phyloP scores from a whole-genome alignment of 331 rosid species.

The Stylosanthes scabra region DNA sequence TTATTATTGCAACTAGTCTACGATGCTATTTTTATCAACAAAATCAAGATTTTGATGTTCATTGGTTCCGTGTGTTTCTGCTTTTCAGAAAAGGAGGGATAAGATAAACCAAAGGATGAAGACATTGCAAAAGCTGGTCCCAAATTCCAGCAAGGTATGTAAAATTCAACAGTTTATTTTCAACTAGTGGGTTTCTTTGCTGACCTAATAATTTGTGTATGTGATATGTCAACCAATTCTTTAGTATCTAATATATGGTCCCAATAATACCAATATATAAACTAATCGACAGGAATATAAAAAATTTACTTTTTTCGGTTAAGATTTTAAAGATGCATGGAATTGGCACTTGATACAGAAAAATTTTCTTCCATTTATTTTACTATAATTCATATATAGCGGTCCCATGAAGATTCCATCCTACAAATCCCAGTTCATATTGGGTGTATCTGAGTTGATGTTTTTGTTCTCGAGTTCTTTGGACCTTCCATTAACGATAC shows the following conservation, averaged over 20 bases:
- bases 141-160: slow-evolving; percentile 91
- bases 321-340: too few species aligned
- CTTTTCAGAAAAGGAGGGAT: slow-evolving; percentile 89
- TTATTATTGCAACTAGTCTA: slow-evolving; percentile 7
- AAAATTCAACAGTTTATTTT: slow-evolving; percentile 13
- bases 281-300: too few species aligned
- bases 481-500: background rate
- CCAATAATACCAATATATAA: slow-evolving; percentile 8
- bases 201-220: slow-evolving; percentile 23
- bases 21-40: slow-evolving; percentile 21
- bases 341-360: slow-evolving; percentile 1
- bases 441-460: background rate
- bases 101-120: slow-evolving; percentile 94
- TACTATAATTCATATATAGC: background rate
- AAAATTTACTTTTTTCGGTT: too few species aligned
- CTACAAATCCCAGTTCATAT: slow-evolving; percentile 11
- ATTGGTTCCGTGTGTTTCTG: slow-evolving; percentile 22
- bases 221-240: slow-evolving; percentile 33
- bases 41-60: slow-evolving; percentile 30
- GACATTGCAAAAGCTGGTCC: slow-evolving; percentile 93
- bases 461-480: slow-evolving; percentile 21
- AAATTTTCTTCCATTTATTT: slow-evolving; percentile 14
- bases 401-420: slow-evolving; percentile 43
- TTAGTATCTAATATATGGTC: slow-evolving; percentile 40
- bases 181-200: slow-evolving; percentile 40